Conservation (phyloP, 768 basidiomycete genomes). For the Tricholoma hemisulphureum region DNA sequence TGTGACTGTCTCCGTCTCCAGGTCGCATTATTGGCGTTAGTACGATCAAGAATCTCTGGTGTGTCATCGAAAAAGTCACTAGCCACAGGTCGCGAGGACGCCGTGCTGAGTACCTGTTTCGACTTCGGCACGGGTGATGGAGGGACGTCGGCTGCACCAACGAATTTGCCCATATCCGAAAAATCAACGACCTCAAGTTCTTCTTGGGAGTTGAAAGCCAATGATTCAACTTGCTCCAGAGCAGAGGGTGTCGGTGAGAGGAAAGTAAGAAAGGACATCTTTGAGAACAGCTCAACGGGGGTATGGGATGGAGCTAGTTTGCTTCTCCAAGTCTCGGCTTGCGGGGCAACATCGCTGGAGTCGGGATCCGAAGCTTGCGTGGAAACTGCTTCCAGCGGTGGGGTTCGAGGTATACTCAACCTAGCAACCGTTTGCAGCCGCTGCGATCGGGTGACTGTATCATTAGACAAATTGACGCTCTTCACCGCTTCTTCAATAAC, state of each 20-base stretch:
- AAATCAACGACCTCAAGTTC: slow-evolving; percentile 82
- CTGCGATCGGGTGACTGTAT: not conserved
- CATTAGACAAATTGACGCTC: slow-evolving; percentile 11
- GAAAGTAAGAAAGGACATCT: slow-evolving; percentile 25
- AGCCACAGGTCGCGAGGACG: slow-evolving; percentile 51
- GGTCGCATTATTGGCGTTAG: slow-evolving; percentile 36
- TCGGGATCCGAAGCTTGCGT: slow-evolving; percentile 28
- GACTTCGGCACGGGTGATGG: slow-evolving; percentile 20
- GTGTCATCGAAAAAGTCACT: slow-evolving; percentile 72
- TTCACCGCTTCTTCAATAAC: slow-evolving; percentile 49
- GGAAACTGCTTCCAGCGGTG: slow-evolving; percentile 31
- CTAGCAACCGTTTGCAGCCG: not conserved
- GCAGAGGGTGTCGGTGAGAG: slow-evolving; percentile 35
- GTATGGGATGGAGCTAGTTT: slow-evolving; percentile 39
- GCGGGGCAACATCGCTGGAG: no score
- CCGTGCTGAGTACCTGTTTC: slow-evolving; percentile 8
- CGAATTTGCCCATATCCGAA: slow-evolving; percentile 69
- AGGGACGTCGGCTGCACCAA: slow-evolving; percentile 39
- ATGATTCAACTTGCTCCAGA: slow-evolving; percentile 41
- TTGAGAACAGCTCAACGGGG: not conserved
- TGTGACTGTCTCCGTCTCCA: slow-evolving; percentile 42
- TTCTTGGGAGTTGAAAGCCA: slow-evolving; percentile 51
- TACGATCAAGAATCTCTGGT: slow-evolving; percentile 15
- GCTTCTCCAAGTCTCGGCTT: slow-evolving; percentile 67
- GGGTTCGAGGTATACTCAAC: slow-evolving; percentile 26